Conservation (phyloP, 805 yeast genomes). For the Ogataea ganodermae region DNA sequence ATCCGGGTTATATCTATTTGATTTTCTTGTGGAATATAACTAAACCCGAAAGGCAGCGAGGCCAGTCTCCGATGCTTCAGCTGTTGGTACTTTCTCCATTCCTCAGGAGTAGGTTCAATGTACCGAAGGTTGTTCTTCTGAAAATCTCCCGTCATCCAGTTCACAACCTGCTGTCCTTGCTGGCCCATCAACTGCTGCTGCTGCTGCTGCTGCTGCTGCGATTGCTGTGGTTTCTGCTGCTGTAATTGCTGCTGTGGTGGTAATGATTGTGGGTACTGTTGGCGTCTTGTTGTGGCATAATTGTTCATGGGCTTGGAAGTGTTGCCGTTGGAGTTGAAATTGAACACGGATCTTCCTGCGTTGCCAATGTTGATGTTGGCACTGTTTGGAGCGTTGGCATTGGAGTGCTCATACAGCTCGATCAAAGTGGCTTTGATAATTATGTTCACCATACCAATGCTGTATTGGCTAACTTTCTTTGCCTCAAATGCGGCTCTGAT, state of each 20-base stretch:
- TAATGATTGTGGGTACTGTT: neutral
- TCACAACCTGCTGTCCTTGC: slow-evolving; percentile 13
- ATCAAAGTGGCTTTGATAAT: slow-evolving; percentile 27
- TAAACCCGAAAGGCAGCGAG: slow-evolving; percentile 26
- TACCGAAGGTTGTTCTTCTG: neutral
- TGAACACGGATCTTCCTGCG: neutral
- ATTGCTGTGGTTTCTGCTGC: neutral
- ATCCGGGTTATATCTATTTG: slow-evolving; percentile 44
- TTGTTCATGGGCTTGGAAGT: neutral
- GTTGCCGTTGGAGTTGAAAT: neutral
- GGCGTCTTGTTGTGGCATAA: neutral
- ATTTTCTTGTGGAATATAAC: slow-evolving; percentile 35
- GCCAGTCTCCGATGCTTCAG: slow-evolving; percentile 28
- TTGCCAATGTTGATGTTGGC: neutral
- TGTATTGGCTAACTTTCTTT: slow-evolving; percentile 16
- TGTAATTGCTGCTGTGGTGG: neutral
- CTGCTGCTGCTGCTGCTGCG: neutral
- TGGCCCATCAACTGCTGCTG: neutral
- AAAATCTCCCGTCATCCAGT: slow-evolving; percentile 23
- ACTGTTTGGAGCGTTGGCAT: neutral
- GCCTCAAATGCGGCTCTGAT: slow-evolving; percentile 38
- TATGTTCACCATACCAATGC: slow-evolving; percentile 14
- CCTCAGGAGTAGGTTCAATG: slow-evolving; percentile 16
- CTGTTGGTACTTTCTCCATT: slow-evolving; percentile 28
- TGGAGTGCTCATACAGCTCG: slow-evolving; percentile 21